Evolutionary conservation across 2,329 filamentous ascomycete genomes (phyloP), one percentile per base, ranked within the genome.

Genomic region (Aspergillus fijiensis): DNA sequence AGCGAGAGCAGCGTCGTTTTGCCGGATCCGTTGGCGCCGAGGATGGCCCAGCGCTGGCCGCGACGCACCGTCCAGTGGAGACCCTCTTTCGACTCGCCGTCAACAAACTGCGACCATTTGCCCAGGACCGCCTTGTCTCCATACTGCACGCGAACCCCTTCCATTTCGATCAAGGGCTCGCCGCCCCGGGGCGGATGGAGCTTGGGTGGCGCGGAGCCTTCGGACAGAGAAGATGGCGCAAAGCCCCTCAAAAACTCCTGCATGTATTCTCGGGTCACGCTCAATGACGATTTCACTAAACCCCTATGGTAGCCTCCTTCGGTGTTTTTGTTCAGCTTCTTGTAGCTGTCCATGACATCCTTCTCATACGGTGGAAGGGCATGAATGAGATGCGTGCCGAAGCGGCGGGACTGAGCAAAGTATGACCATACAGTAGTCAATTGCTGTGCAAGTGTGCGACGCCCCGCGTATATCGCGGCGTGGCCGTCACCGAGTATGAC

Each of bases 1-100:
- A 99, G 83, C 5, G 92, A 95, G 29, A 98, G 85, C 45, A 99
- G 84, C 0, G 95, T 99, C 0, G 95, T 99, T 80, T 99, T 99
- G 19, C 95, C 95, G 0, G 92, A 96, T 12, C 85, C 95, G 68
- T 99, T 98, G 33, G 93, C 89, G 0, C 95, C 95, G 70, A 99
- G 95, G 19, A 98, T 85, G 3, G 91, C 94, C 90, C 92, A 96
- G 63, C 93, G 87, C 72, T 97, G 87, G 25, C 94, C 93, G 55
- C 89, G 85, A 45, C 87, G 85, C 25, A 98, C 88, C 0, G 84
- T 90, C 92, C 95, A 97, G 71, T 89, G 84, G 5, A 98, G 80
- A 0, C 94, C 94, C 1, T 84, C 74, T 60, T 80, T 78, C 19
- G 76, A 65, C 51, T 79, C 67, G 0, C 84, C 84, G 3, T 84